Percentiles rank a stretch among this genome's conserved stretches.
These are phyloP conservation scores for Heterobasidion occidentale DNA, from an alignment of 1,284 basidiomycete genomes.

Conservation along the genomic window DNA sequence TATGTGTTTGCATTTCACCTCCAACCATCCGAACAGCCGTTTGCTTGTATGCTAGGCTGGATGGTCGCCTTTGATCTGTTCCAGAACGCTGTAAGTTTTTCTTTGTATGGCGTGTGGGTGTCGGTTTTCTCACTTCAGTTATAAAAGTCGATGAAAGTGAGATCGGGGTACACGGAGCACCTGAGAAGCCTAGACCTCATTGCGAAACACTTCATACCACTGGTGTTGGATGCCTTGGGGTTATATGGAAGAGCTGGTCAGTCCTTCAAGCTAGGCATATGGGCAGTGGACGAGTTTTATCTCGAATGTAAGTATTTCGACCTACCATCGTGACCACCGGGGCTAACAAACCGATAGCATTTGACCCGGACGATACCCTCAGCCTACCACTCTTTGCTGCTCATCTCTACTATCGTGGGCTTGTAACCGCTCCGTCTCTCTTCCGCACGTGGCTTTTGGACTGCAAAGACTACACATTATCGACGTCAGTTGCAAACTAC, in stretches of 20 bases:
- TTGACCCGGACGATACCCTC: constrained; percentile 46
- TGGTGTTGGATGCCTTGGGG: constrained; percentile 62
- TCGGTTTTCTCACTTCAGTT: constrained; percentile 5
- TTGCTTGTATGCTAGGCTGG: constrained; percentile 81
- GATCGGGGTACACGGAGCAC: constrained; percentile 79
- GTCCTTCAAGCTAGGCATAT: constrained; percentile 72
- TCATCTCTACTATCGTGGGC: constrained; percentile 83
- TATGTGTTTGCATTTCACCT: neutral
- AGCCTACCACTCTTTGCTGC: constrained; percentile 72
- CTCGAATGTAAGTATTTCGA: constrained; percentile 56
- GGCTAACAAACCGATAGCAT: constrained; percentile 35
- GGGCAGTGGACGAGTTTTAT: constrained; percentile 82
- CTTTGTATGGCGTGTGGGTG: neutral
- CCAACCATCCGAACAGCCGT: constrained; percentile 28
- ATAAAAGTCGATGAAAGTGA: constrained; percentile 72
- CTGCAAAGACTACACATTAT: constrained; percentile 86
- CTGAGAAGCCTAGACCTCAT: constrained; percentile 69
- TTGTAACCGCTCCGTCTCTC: constrained; percentile 76
- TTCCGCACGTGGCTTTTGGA: constrained; percentile 83
- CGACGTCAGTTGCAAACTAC: constrained; percentile 67
- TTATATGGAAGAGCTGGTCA: constrained; percentile 52
- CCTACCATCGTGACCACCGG: neutral
- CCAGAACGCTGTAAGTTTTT: constrained; percentile 63
- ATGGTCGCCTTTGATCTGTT: constrained; percentile 88
- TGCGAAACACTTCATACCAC: constrained; percentile 63